These are phyloP conservation scores for Blakeslea trispora DNA, from an alignment of 371 early-diverging fungal species.

Conservation along the genomic window DNA sequence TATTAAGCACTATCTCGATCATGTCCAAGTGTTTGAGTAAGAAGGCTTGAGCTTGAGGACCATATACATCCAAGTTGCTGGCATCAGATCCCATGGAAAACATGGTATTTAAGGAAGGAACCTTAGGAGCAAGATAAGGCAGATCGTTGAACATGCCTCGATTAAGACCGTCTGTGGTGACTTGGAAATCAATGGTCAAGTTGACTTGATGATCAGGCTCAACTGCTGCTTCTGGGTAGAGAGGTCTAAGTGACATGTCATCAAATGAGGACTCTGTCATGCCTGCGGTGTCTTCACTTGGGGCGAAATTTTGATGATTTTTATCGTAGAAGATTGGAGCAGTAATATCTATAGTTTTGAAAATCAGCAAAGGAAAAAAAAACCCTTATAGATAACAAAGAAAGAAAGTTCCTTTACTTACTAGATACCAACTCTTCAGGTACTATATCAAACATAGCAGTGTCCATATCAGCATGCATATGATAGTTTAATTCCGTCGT, in stretches of 20 bases:
- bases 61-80: constrained; percentile 59
- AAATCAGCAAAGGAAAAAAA: not conserved
- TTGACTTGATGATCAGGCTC: constrained; percentile 49
- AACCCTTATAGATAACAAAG: too few relatives aligned
- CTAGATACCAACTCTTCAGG: constrained; percentile 56
- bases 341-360: constrained; percentile 45
- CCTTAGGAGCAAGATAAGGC: constrained; percentile 64
- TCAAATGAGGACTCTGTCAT: constrained; percentile 35
- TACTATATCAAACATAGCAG: constrained; percentile 70
- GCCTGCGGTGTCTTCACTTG: constrained; percentile 22
- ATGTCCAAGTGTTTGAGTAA: constrained; percentile 52
- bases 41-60: constrained; percentile 54
- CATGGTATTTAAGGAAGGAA: constrained; percentile 71
- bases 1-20: constrained; percentile 63
- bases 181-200: constrained; percentile 65
- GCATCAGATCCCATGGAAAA: constrained; percentile 57
- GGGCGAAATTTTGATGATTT: constrained; percentile 36
- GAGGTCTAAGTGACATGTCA: too few relatives aligned
- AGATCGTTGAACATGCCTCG: constrained; percentile 78
- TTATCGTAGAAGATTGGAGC: constrained; percentile 57
- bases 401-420: constrained; percentile 11
- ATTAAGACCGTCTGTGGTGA: constrained; percentile 73
- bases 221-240: too few relatives aligned
- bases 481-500: constrained; percentile 63
- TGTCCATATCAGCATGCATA: constrained; percentile 73